Evolutionary conservation across 2,329 filamentous ascomycete species (phyloP), one percentile per base, ranked within the genome.

Genomic region (Lachnellula occidentalis): DNA sequence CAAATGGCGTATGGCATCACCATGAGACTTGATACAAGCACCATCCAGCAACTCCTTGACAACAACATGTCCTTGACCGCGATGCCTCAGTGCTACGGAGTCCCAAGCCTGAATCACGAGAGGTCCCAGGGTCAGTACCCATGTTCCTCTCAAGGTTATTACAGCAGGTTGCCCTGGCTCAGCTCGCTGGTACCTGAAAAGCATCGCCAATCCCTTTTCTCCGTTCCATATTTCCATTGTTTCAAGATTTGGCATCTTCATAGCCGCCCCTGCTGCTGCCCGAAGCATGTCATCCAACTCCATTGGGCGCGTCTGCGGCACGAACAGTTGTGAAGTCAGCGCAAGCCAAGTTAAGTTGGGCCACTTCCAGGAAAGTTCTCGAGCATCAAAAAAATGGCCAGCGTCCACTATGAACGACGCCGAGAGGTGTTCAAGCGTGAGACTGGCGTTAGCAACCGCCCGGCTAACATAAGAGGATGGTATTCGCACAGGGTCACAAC

Each of bases 111-210:
- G 54, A 52, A 61, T 41, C 27, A 60, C 48, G 46, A 39, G 12
- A 54, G 61, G 50, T 49, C 53, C 53, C 48, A 66, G 50, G 46
- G 56, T 57, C 48, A 66, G 58, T 54, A 58, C 48, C 63, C 58
- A 64, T 53, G 62, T 66, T 50, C 62, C 63, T 58, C 61, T 61
- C 51, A 54, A 64, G 41, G 55, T 61, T 53, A 66, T 57, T 53
- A 58, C 48, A 45, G 62, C 57, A 56, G 34, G 50, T 52, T 51
- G 58, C 48, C 31, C 37, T 58, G 43, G 39, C 47, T 45, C 22
- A 50, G 56, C 43, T n/a, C 51, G 39, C 49, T 59, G 58, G 27
- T 60, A 59, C 53, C 27, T 60, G 56, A 62, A 62, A 45, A 62
- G 50, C 50, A 45, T 49, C 49, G 60, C 60, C 41, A 58, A 51